These are phyloP conservation scores for Xeromyces bisporus DNA, from an alignment of 495 filamentous ascomycete species.

Conservation along the genomic window DNA sequence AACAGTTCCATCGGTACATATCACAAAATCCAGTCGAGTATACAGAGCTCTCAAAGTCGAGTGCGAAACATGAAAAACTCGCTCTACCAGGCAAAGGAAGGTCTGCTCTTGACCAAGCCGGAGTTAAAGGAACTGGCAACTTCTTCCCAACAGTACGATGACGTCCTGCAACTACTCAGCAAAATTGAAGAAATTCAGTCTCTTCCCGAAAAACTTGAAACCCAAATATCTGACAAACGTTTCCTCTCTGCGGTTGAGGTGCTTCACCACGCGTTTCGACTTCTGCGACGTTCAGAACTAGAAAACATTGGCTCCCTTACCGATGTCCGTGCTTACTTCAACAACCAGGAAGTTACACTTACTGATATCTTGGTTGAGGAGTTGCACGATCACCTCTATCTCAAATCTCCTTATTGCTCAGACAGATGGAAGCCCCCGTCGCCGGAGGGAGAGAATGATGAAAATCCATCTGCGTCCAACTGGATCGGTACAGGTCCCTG, in stretches of 20 bases:
- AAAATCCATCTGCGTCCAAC: constrained; percentile 27
- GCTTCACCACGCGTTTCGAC: constrained; percentile 66
- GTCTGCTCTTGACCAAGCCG: constrained; percentile 71
- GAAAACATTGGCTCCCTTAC: constrained; percentile 80
- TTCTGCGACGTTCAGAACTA: constrained; percentile 71
- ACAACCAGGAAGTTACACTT: constrained; percentile 78
- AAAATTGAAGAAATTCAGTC: constrained; percentile 77
- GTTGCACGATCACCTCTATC: constrained; percentile 88
- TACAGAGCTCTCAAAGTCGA: constrained; percentile 71
- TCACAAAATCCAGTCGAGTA: constrained; percentile 92
- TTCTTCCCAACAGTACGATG: constrained; percentile 79
- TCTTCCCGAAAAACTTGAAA: constrained; percentile 86
- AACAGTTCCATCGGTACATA: constrained; percentile 98
- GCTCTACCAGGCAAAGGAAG: constrained; percentile 62
- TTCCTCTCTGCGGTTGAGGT: constrained; percentile 88
- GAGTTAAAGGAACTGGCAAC: constrained; percentile 77
- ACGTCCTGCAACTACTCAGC: constrained; percentile 66
- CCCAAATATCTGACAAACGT: constrained; percentile 85
- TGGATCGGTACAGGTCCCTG: constrained; percentile 19
- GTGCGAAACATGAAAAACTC: constrained; percentile 70
- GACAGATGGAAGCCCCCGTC: constrained; percentile 66
- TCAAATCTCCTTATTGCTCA: constrained; percentile 92
- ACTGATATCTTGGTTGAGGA: constrained; percentile 94
- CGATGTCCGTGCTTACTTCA: constrained; percentile 73
- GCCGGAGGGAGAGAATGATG: constrained; percentile 37